Conservation (phyloP, 2,329 filamentous ascomycete species). For the Biscogniauxia marginata region DNA sequence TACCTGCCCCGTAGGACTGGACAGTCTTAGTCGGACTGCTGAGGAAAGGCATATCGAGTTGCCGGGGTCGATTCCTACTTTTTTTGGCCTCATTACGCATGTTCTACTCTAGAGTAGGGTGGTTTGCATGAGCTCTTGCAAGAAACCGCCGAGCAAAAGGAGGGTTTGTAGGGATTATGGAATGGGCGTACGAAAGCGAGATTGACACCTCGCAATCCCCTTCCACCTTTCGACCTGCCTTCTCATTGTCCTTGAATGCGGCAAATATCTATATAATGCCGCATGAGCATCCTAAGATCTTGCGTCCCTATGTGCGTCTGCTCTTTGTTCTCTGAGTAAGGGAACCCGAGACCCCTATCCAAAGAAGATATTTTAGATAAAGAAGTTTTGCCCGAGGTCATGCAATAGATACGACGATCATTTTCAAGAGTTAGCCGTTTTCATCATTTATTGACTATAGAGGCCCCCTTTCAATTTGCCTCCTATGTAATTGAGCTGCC, state of each 20-base stretch:
- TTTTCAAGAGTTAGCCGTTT: not conserved
- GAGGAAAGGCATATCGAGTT: slow-evolving; percentile 24
- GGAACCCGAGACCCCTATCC: not conserved
- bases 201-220: not conserved
- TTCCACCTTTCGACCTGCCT: slow-evolving; percentile 9
- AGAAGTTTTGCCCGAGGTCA: not conserved
- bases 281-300: not conserved
- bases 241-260: slow-evolving; percentile 21
- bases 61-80: slow-evolving; percentile 10
- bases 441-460: slow-evolving; percentile 1
- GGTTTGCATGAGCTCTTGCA: not conserved
- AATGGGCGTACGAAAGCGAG: not conserved
- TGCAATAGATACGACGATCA: not conserved
- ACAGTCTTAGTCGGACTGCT: slow-evolving; percentile 18
- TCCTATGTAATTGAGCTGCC: not conserved
- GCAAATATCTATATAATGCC: slow-evolving; percentile 4
- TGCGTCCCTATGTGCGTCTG: not conserved
- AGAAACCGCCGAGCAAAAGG: not conserved
- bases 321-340: slow-evolving; percentile 21
- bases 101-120: slow-evolving; percentile 3
- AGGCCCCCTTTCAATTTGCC: slow-evolving; percentile 2
- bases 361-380: slow-evolving; percentile 8
- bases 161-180: not conserved
- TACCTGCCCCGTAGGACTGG: slow-evolving; percentile 3
- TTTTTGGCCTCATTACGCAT: slow-evolving; percentile 24